Evolutionary conservation across 2,329 filamentous ascomycete genomes (phyloP).

Genomic region (Colletotrichum gigasporum): DNA sequence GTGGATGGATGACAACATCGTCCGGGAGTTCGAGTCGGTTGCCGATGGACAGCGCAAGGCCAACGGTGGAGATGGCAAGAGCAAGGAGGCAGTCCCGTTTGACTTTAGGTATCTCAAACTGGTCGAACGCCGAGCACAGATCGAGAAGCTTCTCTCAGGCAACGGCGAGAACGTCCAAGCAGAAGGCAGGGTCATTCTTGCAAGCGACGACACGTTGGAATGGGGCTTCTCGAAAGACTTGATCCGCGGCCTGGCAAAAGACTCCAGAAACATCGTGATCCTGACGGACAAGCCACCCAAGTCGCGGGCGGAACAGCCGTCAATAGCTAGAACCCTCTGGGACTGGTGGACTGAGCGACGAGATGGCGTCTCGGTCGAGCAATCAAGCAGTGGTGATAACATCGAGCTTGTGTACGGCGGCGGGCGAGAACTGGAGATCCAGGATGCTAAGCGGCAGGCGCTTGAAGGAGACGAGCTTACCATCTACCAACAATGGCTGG

Average conservation of each 20-base stretch:
- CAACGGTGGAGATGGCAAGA: constrained; percentile 56
- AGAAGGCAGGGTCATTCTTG: constrained; percentile 80
- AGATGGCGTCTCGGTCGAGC: constrained; percentile 70
- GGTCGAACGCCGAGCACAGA: constrained; percentile 82
- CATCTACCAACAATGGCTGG: constrained; percentile 91
- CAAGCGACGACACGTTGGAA: constrained; percentile 88
- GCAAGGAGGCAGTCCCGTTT: constrained; percentile 76
- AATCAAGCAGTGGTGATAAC: constrained; percentile 61
- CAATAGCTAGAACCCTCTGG: constrained; percentile 81
- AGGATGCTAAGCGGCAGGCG: constrained; percentile 68
- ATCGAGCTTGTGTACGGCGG: constrained; percentile 74
- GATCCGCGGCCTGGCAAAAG: constrained; percentile 76
- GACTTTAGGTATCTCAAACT: constrained; percentile 88
- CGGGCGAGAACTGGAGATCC: constrained; percentile 69
- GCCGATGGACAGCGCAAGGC: constrained; percentile 61
- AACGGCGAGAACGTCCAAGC: constrained; percentile 51
- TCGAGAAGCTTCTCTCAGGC: constrained; percentile 73
- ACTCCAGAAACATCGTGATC: constrained; percentile 84
- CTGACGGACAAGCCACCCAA: constrained; percentile 78
- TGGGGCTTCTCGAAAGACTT: constrained; percentile 95
- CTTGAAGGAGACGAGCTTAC: constrained; percentile 80
- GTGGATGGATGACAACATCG: constrained; percentile 98
- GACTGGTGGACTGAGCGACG: constrained; percentile 78
- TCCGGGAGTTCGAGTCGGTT: constrained; percentile 86
- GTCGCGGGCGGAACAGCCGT: constrained; percentile 55